Evolutionary conservation across 768 basidiomycete genomes (phyloP).

Genomic region (Dioszegia hungarica): DNA sequence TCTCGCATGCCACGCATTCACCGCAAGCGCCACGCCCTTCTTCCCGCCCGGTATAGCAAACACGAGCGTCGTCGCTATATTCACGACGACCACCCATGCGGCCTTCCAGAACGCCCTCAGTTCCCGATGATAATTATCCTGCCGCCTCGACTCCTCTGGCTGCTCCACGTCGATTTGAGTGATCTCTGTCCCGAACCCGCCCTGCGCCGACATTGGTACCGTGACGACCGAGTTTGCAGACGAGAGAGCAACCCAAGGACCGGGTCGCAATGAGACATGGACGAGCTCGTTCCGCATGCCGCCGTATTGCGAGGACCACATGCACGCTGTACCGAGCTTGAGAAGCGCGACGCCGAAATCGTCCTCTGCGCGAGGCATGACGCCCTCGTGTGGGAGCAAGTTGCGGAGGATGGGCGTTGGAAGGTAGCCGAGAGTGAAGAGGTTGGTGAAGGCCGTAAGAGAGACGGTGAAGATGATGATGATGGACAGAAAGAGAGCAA

Average conservation of each 20-base stretch:
- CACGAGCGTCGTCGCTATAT: slow-evolving; percentile 11
- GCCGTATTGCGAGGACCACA: slow-evolving; percentile 40
- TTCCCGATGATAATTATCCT: slow-evolving; percentile 19
- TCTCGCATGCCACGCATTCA: slow-evolving; percentile 10
- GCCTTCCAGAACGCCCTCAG: slow-evolving; percentile 25
- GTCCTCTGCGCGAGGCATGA: slow-evolving; percentile 32
- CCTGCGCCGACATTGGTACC: neutral
- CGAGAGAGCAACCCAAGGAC: slow-evolving; percentile 32
- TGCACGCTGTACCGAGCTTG: slow-evolving; percentile 40
- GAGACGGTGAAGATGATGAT: slow-evolving; percentile 29
- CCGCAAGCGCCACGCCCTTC: slow-evolving; percentile 3
- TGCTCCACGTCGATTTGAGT: slow-evolving; percentile 32
- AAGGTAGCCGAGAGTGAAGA: slow-evolving; percentile 43
- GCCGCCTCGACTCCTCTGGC: slow-evolving; percentile 1
- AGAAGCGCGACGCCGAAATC: slow-evolving; percentile 42
- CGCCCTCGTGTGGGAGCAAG: slow-evolving; percentile 36
- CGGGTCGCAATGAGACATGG: slow-evolving; percentile 19
- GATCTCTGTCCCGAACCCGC: slow-evolving; percentile 37
- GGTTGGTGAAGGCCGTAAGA: slow-evolving; percentile 31
- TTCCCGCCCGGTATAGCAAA: slow-evolving; percentile 23
- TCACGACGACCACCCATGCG: neutral
- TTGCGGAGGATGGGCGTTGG: slow-evolving; percentile 30
- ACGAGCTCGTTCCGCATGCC: slow-evolving; percentile 38
- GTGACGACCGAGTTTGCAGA: slow-evolving; percentile 18
- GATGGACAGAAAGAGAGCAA: slow-evolving; percentile 32